Base-by-base conservation (phyloP, 225 moss, liverwort and hornwort genomes). In the Asterella californica region DNA sequence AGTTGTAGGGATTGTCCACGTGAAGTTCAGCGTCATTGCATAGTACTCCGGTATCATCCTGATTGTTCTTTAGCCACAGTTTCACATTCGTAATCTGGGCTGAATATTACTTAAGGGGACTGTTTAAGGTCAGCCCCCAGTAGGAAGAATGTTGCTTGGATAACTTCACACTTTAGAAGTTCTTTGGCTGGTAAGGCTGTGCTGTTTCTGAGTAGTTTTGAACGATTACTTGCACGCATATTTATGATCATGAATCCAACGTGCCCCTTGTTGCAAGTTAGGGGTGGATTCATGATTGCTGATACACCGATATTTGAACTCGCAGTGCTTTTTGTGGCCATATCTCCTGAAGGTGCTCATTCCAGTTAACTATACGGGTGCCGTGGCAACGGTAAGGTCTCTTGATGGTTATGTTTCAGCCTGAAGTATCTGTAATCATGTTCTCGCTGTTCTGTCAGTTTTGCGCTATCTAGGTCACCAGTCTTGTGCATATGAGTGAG, bases 241-340 rank as follows among this genome's bases (percentile, higher is more conserved):
- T 38, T 47, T 27, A 57, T 12, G 25, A 4, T n/a, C 10, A n/a
- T 48, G 24, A 25, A 10, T 71, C n/a, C 10, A 7, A 61, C 9
- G 25, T 25, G 22, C 21, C 15, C 17, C 47, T 71, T 71, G n/a
- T 15, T 2, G 22, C 19, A 24, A 57, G 22, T 57, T 36, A 37
- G 17, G 12, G 36, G 18, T 46, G 10, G 37, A 22, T 47, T 27
- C 11, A 61, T 61, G 61, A n/a, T 46, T 22, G 70, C 25, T 48
- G 25, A 71, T 27, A n/a, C 71, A 71, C 25, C 25, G 19, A 27
- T 74, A 17, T 47, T 30, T 48, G 52, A 65, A 46, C 38, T 60
- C 80, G 90, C 87, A 90, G 91, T 79, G 79, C 67, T 81, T 85
- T 61, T 80, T 91, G 36, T 91, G 91, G 91, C 91, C 91, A 37